Percentiles rank a stretch among this genome's conserved stretches.
phyloP scores from a whole-genome alignment of 257 asterid species.

The Solanum raphanifolium region DNA sequence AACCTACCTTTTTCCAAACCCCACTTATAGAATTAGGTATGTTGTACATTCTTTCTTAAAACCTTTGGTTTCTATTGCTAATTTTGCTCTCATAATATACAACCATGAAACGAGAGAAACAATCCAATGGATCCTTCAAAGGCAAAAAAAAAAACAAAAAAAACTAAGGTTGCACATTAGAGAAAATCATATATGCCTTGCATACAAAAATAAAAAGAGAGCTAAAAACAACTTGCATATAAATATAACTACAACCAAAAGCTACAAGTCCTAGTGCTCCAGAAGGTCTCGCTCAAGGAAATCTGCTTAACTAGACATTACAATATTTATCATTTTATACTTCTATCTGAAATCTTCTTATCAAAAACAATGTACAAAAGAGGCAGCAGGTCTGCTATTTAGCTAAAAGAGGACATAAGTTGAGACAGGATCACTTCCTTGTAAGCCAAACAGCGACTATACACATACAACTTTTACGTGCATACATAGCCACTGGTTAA shows the following conservation, averaged over 20 bases:
- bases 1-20: not conserved
- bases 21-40: not conserved
- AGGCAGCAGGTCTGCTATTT: constrained; percentile 7
- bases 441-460: constrained; percentile 22
- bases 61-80: not conserved
- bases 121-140: not conserved
- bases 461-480: constrained; percentile 28
- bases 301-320: constrained; percentile 21
- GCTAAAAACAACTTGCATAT: not conserved
- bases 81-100: not conserved
- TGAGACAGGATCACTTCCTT: constrained; percentile 16
- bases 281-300: constrained; percentile 1
- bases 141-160: not conserved
- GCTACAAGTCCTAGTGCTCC: not conserved
- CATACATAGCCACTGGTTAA: constrained; percentile 16
- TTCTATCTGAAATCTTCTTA: constrained; percentile 15
- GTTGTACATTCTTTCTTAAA: not conserved
- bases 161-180: not conserved
- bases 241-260: not conserved
- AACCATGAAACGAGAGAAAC: not conserved
- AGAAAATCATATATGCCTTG: not conserved
- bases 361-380: constrained; percentile 66
- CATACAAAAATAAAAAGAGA: not conserved
- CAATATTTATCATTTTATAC: constrained; percentile 11
- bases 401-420: constrained; percentile 19